Evolutionary conservation across 345 rosid species (phyloP).

Genomic region (Salix viminalis): DNA sequence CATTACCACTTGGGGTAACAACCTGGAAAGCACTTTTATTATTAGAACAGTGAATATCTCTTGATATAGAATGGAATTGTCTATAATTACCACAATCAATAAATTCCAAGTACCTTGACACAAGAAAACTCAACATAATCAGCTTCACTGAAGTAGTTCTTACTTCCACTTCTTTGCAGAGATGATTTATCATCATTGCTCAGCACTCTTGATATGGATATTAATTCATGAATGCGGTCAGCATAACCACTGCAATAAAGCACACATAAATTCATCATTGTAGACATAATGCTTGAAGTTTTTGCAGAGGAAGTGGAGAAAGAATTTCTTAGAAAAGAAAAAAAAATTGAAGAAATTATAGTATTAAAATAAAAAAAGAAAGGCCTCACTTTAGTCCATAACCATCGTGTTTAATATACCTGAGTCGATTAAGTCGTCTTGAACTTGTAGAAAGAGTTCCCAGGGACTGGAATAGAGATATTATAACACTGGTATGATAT

Average conservation of each 20-base stretch:
- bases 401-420: conserved; percentile 38
- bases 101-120: conserved; percentile 69
- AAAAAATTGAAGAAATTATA: neutral
- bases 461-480: conserved; percentile 79
- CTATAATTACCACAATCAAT: neutral
- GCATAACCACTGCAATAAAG: conserved; percentile 82
- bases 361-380: neutral
- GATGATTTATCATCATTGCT: conserved; percentile 54
- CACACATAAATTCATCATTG: conserved; percentile 1
- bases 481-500: conserved; percentile 95
- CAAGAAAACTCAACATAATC: conserved; percentile 82
- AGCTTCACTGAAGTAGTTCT: conserved; percentile 80
- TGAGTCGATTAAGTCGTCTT: conserved; percentile 84
- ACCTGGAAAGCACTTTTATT: conserved; percentile 48
- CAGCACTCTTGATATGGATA: conserved; percentile 80
- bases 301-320: neutral
- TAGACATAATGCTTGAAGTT: neutral
- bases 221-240: conserved; percentile 88
- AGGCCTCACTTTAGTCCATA: neutral
- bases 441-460: conserved; percentile 96
- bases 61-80: conserved; percentile 2
- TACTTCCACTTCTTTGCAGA: conserved; percentile 62
- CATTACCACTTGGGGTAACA: conserved; percentile 91
- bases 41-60: conserved; percentile 15
- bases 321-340: neutral